Evolutionary conservation across 2,329 filamentous ascomycete species (phyloP), one percentile per base, ranked within the genome.

Genomic region (Arachnomyces sp.): DNA sequence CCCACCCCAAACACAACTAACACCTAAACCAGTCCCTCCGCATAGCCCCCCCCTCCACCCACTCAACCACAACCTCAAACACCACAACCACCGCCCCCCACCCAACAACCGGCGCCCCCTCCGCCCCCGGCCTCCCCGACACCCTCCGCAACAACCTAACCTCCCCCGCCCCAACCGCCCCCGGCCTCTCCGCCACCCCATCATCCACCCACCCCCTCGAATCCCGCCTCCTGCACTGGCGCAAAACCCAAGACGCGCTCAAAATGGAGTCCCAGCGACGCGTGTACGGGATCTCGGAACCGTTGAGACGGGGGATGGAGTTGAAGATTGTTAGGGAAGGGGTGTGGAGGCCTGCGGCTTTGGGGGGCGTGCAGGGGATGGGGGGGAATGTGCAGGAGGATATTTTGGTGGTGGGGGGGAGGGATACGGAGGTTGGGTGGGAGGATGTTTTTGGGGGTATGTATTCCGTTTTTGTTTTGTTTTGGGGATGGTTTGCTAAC

Each of bases 261-360:
- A 92, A 93, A 68, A 92, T 95, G 85, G 81, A 89, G 68, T 75
- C 80, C 38, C 77, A 96, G 55, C 81, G 87, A 49, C 84, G 87
- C 51, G 82, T 86, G 34, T 96, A 88, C 64, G 92, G 92, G 50
- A 82, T 95, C 55, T 86, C 85, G 17, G 92, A 96, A 75, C 92
- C 92, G 3, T 80, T 96, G 55, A 80, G 88, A 42, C 80, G 90
- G 40, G 86, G 83, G 46, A 95, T 98, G 92, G 92, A 98, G 73
- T 74, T 95, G 62, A 86, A 87, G 77, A 90, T 94, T 60, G 81
- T 86, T 13, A 71, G 78, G 46, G 80, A 83, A 45, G 83, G 86
- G 49, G 80, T 86, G 13, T 94, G 88, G 83, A 75, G 80, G 55
- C 87, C 87, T 36, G 69, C 78, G 53, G 80, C 77, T 34, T 69